Base-by-base conservation (phyloP, 2,329 filamentous ascomycete genomes). In the Colletotrichum simmondsii region DNA sequence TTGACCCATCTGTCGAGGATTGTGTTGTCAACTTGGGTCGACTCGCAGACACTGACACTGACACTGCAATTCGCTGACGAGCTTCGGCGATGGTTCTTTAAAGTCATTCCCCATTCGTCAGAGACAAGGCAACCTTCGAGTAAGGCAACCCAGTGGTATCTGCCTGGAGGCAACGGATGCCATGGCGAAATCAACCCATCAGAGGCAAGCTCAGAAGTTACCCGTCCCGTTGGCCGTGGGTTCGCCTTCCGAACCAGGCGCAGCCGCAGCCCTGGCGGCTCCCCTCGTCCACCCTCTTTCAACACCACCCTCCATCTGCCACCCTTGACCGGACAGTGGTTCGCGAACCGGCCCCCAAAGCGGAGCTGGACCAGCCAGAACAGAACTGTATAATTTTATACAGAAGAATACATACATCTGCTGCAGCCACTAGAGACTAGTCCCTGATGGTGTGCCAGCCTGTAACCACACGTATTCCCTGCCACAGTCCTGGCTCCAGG, bases 251-350 rank as follows among this genome's bases (percentile, higher is more conserved):
- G 56, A 30, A 60, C 66, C 58, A 70, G 42, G 19, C 42, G 42
- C 42, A 42, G 60, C 28, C 66, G 61, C 54, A 72, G 69, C 65
- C 56, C 46, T 65, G 59, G 65, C 70, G 65, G 42, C 70, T 72
- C n/a, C 32, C 54, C 59, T 68, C 59, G 46, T 35, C 70, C 65
- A 54, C 65, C 46, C 30, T 46, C 22, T 5, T 30, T 42, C 59
- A 35, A 59, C 53, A 54, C 19, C 59, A 69, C 69, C 69, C 61
- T 52, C 60, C 65, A 26, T 28, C n/a, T 10, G 24, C 53, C 32
- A 32, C 58, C n/a, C 46, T 30, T 54, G 52, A 16, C 26, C 19
- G 22, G n/a, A 32, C 14, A 46, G 67, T 65, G 70, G 46, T 52
- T 46, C 26, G 66, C 71, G 26, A 57, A 8, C 49, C 8, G 12